These are phyloP conservation scores for Polysphondylium violaceum DNA, from an alignment of 78 protist genomes.

Conservation along the genomic window DNA sequence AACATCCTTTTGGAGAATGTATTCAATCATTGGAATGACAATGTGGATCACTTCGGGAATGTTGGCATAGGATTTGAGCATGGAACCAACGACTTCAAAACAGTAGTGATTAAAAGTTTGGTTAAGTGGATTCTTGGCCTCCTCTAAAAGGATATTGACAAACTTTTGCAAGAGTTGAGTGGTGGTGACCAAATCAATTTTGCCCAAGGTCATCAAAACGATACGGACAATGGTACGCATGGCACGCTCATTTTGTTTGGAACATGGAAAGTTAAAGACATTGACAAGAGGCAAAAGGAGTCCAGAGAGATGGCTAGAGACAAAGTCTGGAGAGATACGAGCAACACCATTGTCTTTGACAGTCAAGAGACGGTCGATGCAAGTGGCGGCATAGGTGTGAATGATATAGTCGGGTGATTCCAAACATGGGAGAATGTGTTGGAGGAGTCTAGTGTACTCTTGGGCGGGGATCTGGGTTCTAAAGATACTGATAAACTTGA, in stretches of 20 bases:
- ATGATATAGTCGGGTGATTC: conserved; percentile 72
- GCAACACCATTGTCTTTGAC: conserved; percentile 72
- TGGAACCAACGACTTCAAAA: conserved; percentile 94
- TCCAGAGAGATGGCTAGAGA: not conserved
- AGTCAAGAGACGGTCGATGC: conserved; percentile 88
- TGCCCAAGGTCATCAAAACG: conserved; percentile 23
- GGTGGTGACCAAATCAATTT: conserved; percentile 2
- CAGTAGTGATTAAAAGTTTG: conserved; percentile 95
- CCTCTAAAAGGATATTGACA: conserved; percentile 56
- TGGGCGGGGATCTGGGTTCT: conserved; percentile 75
- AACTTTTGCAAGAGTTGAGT: conserved; percentile 27
- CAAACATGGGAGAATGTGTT: conserved; percentile 47
- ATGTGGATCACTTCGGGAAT: conserved; percentile 17
- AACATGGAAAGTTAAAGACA: conserved; percentile 34
- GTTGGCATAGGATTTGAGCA: conserved; percentile 54
- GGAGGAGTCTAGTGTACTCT: conserved; percentile 33
- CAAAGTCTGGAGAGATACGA: conserved; percentile 21
- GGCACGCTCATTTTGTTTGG: conserved; percentile 85
- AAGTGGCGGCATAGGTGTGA: conserved; percentile 91
- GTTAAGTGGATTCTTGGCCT: conserved; percentile 91
- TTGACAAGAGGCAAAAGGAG: conserved; percentile 81
- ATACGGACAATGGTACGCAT: conserved; percentile 54
- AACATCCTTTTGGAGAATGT: conserved; percentile 20
- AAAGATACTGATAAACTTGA: conserved; percentile 93
- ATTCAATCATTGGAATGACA: conserved; percentile 37